phyloP scores from a whole-genome alignment of 2,329 filamentous ascomycete genomes.

The Alternaria rosae region DNA sequence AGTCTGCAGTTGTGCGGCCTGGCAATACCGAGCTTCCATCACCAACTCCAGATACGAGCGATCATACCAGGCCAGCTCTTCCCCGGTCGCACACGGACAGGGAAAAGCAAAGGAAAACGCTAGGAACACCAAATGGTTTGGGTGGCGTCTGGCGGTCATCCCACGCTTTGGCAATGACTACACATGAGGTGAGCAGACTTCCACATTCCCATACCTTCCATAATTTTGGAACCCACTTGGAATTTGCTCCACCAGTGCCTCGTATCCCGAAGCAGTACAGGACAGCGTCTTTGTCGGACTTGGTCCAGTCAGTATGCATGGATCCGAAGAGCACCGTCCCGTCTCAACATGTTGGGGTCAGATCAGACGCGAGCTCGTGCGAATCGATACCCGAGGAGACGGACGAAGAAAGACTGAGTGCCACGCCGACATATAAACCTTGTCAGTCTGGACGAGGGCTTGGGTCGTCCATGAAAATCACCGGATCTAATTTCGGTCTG shows the following conservation, averaged over 20 bases:
- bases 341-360: neutral
- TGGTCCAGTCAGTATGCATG: conserved; percentile 7
- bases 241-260: conserved; percentile 33
- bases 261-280: conserved; percentile 32
- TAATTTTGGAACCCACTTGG: conserved; percentile 22
- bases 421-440: neutral
- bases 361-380: conserved; percentile 9
- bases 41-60: conserved; percentile 1
- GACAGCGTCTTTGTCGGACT: conserved; percentile 23
- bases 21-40: conserved; percentile 25
- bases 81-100: conserved; percentile 25
- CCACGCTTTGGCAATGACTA: conserved; percentile 24
- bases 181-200: conserved; percentile 45
- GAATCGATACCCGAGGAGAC: conserved; percentile 14
- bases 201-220: conserved; percentile 42
- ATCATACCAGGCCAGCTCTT: conserved; percentile 9
- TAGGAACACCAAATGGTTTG: conserved; percentile 30
- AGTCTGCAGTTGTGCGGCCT: conserved; percentile 18
- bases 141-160: conserved; percentile 32
- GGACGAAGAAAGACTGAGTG: neutral
- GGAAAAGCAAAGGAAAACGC: conserved; percentile 26
- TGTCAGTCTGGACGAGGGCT: neutral
- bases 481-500: neutral
- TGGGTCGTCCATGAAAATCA: neutral
- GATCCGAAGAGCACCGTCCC: neutral